phyloP scores from a whole-genome alignment of 2,329 filamentous ascomycete species.

The Amesomyces nigricolor region DNA sequence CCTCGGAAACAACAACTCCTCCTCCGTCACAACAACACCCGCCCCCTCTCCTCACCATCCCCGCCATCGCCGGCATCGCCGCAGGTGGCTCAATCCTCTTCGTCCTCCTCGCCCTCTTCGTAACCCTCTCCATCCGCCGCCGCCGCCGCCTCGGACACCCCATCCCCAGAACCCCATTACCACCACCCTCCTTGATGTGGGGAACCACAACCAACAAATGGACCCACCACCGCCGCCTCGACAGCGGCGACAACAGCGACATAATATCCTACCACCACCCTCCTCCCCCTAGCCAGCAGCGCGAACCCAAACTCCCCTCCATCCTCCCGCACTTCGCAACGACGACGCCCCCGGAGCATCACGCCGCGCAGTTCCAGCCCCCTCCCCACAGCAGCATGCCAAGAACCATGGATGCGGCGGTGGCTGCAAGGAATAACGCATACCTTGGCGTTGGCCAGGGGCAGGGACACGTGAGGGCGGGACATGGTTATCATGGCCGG shows the following conservation, averaged over 20 bases:
- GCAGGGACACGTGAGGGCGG: no score
- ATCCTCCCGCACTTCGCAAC: constrained; percentile 18
- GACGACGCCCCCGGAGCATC: constrained; percentile 11
- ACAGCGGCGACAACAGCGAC: background rate
- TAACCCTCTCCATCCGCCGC: constrained; percentile 21
- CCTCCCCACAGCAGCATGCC: background rate
- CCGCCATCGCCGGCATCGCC: constrained; percentile 22
- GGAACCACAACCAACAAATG: no score
- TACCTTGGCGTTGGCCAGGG: background rate
- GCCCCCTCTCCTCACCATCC: constrained; percentile 11
- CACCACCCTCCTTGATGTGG: no score
- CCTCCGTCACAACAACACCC: constrained; percentile 1
- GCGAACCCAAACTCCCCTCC: constrained; percentile 17
- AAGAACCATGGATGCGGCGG: background rate
- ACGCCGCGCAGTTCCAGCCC: constrained; percentile 14
- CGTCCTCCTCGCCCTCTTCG: constrained; percentile 16
- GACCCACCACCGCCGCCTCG: background rate
- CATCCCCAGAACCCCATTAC: background rate
- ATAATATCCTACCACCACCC: background rate
- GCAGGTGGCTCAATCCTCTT: constrained; percentile 16
- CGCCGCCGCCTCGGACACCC: constrained; percentile 1
- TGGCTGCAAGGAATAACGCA: background rate
- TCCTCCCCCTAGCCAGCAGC: background rate
- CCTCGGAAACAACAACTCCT: background rate
- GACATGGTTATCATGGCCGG: background rate